Conservation (phyloP, 78 protist genomes). For the Planoprotostelium fungivorum region DNA sequence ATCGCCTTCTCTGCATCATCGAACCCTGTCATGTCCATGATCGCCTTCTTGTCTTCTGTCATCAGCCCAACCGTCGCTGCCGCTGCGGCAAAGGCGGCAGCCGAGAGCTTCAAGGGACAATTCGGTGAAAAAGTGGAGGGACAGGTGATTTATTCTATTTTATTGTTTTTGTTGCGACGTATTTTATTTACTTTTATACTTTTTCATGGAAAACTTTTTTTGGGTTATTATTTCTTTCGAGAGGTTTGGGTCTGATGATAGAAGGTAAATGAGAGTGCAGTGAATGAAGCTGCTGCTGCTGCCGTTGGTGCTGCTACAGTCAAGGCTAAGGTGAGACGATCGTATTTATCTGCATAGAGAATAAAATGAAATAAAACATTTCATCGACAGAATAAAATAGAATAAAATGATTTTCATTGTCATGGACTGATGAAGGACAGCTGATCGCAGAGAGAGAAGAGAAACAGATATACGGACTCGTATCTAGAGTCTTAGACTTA, state of each 20-base stretch:
- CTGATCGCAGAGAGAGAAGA: slow-evolving; percentile 10
- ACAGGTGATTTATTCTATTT: neutral
- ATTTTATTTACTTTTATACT: neutral
- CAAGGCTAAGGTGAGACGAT: slow-evolving; percentile 24
- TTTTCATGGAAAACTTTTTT: neutral
- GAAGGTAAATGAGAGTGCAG: neutral
- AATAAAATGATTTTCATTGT: neutral
- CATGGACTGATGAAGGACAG: neutral
- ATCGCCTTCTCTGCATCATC: slow-evolving; percentile 17
- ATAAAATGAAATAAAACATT: no score
- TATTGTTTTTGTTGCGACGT: neutral
- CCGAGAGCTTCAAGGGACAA: neutral
- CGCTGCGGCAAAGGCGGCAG: slow-evolving; percentile 34
- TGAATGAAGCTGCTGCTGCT: slow-evolving; percentile 24
- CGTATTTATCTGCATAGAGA: no score
- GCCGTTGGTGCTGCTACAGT: slow-evolving; percentile 17
- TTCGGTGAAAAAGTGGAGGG: neutral
- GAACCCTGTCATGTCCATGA: slow-evolving; percentile 22
- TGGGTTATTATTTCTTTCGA: neutral
- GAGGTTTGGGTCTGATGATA: no score
- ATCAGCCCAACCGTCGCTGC: slow-evolving; percentile 15
- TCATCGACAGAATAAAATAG: no score
- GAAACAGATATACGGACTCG: slow-evolving; percentile 8
- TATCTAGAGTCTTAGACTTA: slow-evolving; percentile 9
- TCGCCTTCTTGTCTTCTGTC: slow-evolving; percentile 18